Base-by-base conservation (phyloP, 1,284 basidiomycete genomes). In the Ustilago loliicola region DNA sequence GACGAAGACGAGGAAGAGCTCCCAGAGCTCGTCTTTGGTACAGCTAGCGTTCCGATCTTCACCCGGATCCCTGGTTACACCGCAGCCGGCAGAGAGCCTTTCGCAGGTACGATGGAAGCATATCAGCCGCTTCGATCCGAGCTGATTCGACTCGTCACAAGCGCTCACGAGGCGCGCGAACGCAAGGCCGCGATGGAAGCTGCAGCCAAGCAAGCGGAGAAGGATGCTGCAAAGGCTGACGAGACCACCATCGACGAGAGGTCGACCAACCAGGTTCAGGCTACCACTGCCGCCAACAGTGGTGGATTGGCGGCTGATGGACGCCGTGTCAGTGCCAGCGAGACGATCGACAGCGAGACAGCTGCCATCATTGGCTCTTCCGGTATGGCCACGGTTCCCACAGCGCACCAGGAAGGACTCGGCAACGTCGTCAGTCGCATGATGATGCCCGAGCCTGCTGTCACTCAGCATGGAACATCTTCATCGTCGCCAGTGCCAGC, bases 21-120 rank as follows among this genome's bases (percentile, higher is more conserved):
- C 17, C 81, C 82, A 1, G 82, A 83, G 69, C 75, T 83, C 42
- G 75, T 83, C 34, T 81, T 83, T 67, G 82, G 82, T 32, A 83
- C 82, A 1, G 81, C 82, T 19, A 77, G 71, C n/a, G 81, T 82
- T n/a, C 82, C 82, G n/a, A 70, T 83, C 47, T 83, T 75, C 34
- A 52, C 74, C 13, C 69, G 77, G 8, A 62, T 67, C 3, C 10
- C 52, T 2, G 55, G 64, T 15, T 21, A 48, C 21, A 21, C 32
- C 7, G 48, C 60, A 34, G 45, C 60, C 1, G 58, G 53, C 10
- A 50, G 68, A 25, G 64, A 73, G 53, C 59, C 71, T 0, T 72
- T 72, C 23, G 52, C 60, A 1, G 74, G 66, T 55, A 51, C 64
- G 1, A 21, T 38, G 23, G 76, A 78, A 38, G 71, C 71, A 0